Evolutionary conservation across 108 stramenopile genomes (phyloP), one percentile per base, ranked within the genome.

Genomic region (Mediolabrus comicus): DNA sequence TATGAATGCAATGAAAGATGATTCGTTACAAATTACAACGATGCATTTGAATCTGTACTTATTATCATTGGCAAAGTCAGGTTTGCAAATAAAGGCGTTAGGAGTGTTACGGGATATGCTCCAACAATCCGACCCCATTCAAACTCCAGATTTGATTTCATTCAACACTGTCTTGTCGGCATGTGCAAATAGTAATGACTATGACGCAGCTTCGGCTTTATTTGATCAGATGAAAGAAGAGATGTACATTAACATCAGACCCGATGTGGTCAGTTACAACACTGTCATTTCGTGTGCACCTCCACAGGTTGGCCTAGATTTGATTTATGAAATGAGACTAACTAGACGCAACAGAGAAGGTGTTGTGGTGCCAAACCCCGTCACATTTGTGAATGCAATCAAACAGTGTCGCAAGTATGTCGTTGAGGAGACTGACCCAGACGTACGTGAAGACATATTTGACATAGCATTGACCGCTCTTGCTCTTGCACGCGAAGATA

Each of bases 351-450:
- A 88, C 60, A 73, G 90, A 38, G 34, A 69, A 24, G 85, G 84
- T 3, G 84, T 62, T 12, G 62, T 80, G 13, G 39, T 57, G 8
- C 86, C 90, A 13, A 84, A 76, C 2, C 67, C 63, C 4, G 71
- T 86, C 0, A 75, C 90, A 9, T 88, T 84, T 65, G 74, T 80
- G 6, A 83, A 84, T 61, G 86, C 87, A 1, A 87, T 91, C 33
- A 51, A 65, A 3, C 83, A 67, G 3, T 91, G 90, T 29, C 75
- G 80, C 22, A 63, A 71, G 28, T 72, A 75, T 22, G 46, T 24
- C 1, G 22, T 22, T 17, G 16, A 49, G 22, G 46, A 49, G 14
- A 59, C 33, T 28, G 52, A 35, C 28, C 65, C 74, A 13, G 82
- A 86, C 49, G 24, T 34, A 1, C 35, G 54, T 17, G 14, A 59